These are phyloP conservation scores for Exsudoporus frostii DNA, from an alignment of 768 basidiomycete species.

Conservation along the genomic window DNA sequence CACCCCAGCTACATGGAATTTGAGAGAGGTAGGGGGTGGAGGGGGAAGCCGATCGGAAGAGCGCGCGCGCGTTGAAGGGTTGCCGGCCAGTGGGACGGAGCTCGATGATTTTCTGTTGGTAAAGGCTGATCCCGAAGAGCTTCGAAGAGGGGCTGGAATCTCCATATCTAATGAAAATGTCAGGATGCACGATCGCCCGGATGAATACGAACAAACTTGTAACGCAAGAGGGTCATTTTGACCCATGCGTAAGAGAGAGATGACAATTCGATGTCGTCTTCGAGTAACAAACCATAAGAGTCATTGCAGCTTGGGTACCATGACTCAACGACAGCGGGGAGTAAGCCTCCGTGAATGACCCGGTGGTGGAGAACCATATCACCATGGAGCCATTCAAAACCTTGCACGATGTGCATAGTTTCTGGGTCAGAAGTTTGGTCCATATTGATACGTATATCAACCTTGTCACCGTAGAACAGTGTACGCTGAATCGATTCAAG, in stretches of 20 bases:
- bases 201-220: conserved; percentile 48
- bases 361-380: conserved; percentile 62
- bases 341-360: conserved; percentile 73
- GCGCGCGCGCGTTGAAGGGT: conserved; percentile 59
- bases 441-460: conserved; percentile 66
- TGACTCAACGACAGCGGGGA: conserved; percentile 82
- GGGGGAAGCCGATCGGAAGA: conserved; percentile 47
- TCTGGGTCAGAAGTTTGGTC: conserved; percentile 69
- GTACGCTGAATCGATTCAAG: conserved; percentile 56
- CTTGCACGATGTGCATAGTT: conserved; percentile 51
- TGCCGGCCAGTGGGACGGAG: conserved; percentile 64
- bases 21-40: conserved; percentile 79
- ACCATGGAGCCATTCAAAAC: conserved; percentile 61
- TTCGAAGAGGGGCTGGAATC: conserved; percentile 35
- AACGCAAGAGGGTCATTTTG: conserved; percentile 75
- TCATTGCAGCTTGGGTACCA: conserved; percentile 80
- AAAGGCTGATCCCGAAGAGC: conserved; percentile 80
- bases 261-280: conserved; percentile 85
- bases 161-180: conserved; percentile 51
- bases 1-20: conserved; percentile 90
- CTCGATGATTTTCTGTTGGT: conserved; percentile 82
- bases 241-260: conserved; percentile 83
- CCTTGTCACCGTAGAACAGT: conserved; percentile 64
- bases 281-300: conserved; percentile 75
- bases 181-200: not conserved